A percentile compares a stretch with the other conserved stretches of the same genome.
These are phyloP conservation scores for Flaveria brownii DNA, from an alignment of 129 eudicot species.

Conservation along the genomic window DNA sequence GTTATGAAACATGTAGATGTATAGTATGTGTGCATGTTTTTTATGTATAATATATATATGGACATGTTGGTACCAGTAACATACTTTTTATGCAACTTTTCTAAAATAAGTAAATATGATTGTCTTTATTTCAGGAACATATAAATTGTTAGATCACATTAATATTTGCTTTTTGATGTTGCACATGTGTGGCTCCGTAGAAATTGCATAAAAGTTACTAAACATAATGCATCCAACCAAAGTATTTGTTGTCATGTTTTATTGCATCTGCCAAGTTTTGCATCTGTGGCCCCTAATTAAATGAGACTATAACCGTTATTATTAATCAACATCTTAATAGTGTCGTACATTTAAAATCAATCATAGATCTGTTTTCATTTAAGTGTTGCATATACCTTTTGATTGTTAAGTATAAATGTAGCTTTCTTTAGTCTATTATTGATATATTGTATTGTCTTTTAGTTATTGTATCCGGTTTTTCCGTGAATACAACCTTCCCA, in stretches of 20 bases:
- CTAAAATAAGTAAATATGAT: slow-evolving; percentile 33
- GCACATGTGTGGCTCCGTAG: slow-evolving; percentile 44
- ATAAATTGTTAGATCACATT: slow-evolving; percentile 23
- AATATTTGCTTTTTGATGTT: slow-evolving; percentile 17
- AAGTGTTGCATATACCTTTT: slow-evolving; percentile 8
- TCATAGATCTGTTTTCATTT: slow-evolving; percentile 16
- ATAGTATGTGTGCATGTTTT: neutral
- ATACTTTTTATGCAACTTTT: slow-evolving; percentile 19
- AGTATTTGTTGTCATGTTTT: slow-evolving; percentile 30
- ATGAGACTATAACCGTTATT: slow-evolving; percentile 29
- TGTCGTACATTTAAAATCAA: slow-evolving; percentile 20
- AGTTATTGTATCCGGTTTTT: slow-evolving; percentile 20
- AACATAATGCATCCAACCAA: slow-evolving; percentile 33
- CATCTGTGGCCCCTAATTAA: slow-evolving; percentile 37
- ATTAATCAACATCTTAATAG: slow-evolving; percentile 18
- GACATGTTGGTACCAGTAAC: slow-evolving; percentile 10
- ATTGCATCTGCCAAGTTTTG: slow-evolving; percentile 32
- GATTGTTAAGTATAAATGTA: slow-evolving; percentile 17
- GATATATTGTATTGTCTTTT: neutral
- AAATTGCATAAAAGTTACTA: slow-evolving; percentile 39
- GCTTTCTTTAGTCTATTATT: slow-evolving; percentile 4
- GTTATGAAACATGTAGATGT: neutral
- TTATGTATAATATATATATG: neutral
- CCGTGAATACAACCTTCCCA: neutral
- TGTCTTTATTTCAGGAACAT: slow-evolving; percentile 40